Evolutionary conservation across 805 yeast species (phyloP), one percentile per base, ranked within the genome.

Genomic region (Maudiozyma bulderi): DNA sequence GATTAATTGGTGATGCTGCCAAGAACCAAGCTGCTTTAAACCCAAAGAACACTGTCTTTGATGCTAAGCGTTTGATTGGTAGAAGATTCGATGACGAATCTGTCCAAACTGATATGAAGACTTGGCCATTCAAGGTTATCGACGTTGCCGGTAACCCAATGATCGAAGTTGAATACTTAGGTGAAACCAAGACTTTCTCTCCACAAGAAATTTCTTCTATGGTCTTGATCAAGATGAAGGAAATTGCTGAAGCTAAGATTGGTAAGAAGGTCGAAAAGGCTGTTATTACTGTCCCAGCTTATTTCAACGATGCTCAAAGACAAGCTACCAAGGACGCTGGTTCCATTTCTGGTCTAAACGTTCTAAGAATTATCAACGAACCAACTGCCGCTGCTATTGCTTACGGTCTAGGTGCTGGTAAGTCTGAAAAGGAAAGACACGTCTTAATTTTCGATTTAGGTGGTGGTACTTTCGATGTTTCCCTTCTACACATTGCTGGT

Each of bases 401-500:
- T 70, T 90, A 90, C 81, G 98, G 98, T 81, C 80, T 40, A 40
- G 43, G 43, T 40, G 43, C 43, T 30, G 43, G 43, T 40, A 40
- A 40, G 33, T 40, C 43, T 40, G 43, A 40, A 13, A 40, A 40
- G 32, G 43, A 40, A 30, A 40, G 43, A 40, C 43, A 40, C 31
- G 43, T 89, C 55, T 77, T 89, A 67, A 86, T 89, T 70, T 89
- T 88, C 77, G 96, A 89, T 74, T 82, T 89, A 70, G 97, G 97
- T 81, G 97, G 97, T 77, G 96, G 96, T 82, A 89, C 96, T 69
- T 89, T 89, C 77, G 97, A 89, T 86, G 96, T 89, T 50, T 90
- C 96, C 47, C 78, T 89, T 57, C 78, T 86, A 69, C 82, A 90
- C 70, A 86, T 89, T 67, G 95, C 88, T 68, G 96, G 89, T 68